phyloP scores from a whole-genome alignment of 129 eudicot species.

The Tanacetum coccineum region DNA sequence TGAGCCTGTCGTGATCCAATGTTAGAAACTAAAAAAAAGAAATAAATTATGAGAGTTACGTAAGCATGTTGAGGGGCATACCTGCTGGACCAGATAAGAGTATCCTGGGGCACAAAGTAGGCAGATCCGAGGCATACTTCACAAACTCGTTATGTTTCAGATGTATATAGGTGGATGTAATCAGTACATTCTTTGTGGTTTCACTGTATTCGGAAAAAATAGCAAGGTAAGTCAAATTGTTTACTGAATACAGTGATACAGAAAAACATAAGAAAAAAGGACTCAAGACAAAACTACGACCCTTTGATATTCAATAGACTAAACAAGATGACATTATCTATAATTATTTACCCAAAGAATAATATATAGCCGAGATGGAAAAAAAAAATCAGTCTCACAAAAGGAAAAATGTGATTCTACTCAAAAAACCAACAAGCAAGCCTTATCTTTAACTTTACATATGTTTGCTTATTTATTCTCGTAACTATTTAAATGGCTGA shows the following conservation, averaged over 20 bases:
- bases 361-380: no score
- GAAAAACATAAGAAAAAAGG: not conserved
- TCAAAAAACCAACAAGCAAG: no score
- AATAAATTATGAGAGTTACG: not conserved
- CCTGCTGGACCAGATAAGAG: conserved; percentile 96
- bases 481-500: no score
- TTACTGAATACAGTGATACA: not conserved
- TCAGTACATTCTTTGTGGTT: conserved; percentile 76
- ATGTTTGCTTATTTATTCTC: no score
- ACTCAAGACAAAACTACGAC: no score
- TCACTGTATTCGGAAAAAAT: conserved; percentile 50
- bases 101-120: conserved; percentile 74
- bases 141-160: conserved; percentile 67
- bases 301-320: no score
- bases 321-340: no score
- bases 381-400: no score
- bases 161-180: conserved; percentile 75
- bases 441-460: no score
- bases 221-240: conserved; percentile 11
- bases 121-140: conserved; percentile 68
- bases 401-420: no score
- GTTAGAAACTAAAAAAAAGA: not conserved
- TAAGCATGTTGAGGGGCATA: conserved; percentile 15
- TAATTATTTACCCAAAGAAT: no score
- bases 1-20: conserved; percentile 47